Base-by-base conservation (phyloP, 2,329 filamentous ascomycete genomes). In the Penicillium rolfsii region DNA sequence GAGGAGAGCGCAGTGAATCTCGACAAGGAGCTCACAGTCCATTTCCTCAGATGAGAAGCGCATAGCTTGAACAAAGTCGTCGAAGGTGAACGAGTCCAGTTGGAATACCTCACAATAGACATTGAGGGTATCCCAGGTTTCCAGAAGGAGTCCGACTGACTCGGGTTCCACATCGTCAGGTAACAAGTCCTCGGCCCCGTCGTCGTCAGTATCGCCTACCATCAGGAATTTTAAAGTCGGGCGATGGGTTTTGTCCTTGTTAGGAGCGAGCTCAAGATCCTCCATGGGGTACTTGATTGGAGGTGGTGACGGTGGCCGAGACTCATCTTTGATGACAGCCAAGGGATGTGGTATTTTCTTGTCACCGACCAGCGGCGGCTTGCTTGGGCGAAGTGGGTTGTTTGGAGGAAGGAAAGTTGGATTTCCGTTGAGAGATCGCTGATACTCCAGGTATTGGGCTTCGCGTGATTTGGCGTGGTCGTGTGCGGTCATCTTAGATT, bases 71-170 rank as follows among this genome's bases (percentile, higher is more conserved):
- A 97, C 84, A 70, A 93, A 98, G 75, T 99, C 95, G 74, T 99
- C 95, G 71, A 98, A 96, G 0, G 94, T 98, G 73, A 99, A 99
- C 0, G 94, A 98, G 76, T 99, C 95, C 28, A 99, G 83, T 71
- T 91, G 87, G 73, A 96, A 96, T 19, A 97, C 89, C 71, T 97
- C 92, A 72, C 93, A 96, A 73, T 97, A 97, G n/a, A 99, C 94
- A 71, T 97, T 99, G 36, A 99, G 83, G 0, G 93, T 97, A 70
- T 97, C 93, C 95, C 95, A 99, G 0, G 91, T 91, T 77, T 97
- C 94, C 26, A 99, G 79, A 16, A 98, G 80, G 2, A 87, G 84
- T 0, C 93, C 93, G n/a, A 97, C 86, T 3, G 92, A 94, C 69
- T 90, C 87, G 87, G 94, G 95, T 22, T 88, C 80, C 57, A 98